These are phyloP conservation scores for Beauveria asiatica DNA, from an alignment of 2,329 filamentous ascomycete genomes.

Conservation along the genomic window DNA sequence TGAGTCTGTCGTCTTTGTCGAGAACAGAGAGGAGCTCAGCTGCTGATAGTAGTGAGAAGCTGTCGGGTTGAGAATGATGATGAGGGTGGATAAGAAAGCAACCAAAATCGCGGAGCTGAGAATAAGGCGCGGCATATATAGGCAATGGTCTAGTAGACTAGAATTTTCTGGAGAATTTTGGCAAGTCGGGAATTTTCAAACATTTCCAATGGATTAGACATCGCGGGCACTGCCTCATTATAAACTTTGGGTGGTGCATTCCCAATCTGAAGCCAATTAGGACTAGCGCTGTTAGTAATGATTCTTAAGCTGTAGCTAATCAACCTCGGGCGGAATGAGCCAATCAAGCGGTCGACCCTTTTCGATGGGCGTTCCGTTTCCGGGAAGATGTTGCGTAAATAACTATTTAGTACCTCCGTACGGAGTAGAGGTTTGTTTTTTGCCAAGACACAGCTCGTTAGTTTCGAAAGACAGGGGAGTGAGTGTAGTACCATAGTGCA, in stretches of 20 bases:
- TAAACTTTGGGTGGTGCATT: not conserved
- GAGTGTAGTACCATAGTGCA: too few relatives aligned
- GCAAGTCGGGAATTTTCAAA: slow-evolving; percentile 10
- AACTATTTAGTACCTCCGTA: too few relatives aligned
- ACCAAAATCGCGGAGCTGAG: slow-evolving; percentile 27
- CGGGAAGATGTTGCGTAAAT: too few relatives aligned
- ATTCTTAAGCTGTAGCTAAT: slow-evolving; percentile 7
- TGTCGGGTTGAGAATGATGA: slow-evolving; percentile 21
- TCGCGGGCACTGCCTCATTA: not conserved
- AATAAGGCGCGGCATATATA: slow-evolving; percentile 33
- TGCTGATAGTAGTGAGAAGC: slow-evolving; percentile 18
- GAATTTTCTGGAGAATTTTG: slow-evolving; percentile 13
- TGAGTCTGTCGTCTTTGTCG: slow-evolving; percentile 8
- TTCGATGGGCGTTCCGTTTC: too few relatives aligned
- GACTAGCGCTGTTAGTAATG: slow-evolving; percentile 10
- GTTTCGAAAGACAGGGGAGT: too few relatives aligned
- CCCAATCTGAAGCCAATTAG: not conserved
- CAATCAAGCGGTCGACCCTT: not conserved
- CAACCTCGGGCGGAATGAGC: not conserved
- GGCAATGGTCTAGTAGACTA: not conserved
- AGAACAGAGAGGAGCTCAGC: slow-evolving; percentile 14
- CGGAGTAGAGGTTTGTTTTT: too few relatives aligned
- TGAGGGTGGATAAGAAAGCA: slow-evolving; percentile 30
- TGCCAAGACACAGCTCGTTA: too few relatives aligned
- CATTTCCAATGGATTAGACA: slow-evolving; percentile 14